phyloP scores from a whole-genome alignment of 805 yeast species.

The Barnettozyma sp. region DNA sequence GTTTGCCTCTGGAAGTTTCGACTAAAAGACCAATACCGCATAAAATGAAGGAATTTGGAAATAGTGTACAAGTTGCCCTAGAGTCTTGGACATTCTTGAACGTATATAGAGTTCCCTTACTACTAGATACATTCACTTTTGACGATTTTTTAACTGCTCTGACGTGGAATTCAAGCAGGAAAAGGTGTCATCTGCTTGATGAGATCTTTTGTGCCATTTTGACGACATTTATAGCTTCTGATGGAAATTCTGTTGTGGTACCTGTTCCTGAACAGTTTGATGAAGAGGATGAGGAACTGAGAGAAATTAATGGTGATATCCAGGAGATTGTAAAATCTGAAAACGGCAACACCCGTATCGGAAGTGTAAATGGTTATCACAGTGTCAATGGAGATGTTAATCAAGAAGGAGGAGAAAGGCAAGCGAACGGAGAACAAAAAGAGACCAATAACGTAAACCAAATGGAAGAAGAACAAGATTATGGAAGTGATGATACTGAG shows the following conservation, averaged over 20 bases:
- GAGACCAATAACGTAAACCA: neutral
- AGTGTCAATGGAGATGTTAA: no score
- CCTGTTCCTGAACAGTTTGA: conserved; percentile 23
- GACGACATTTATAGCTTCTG: conserved; percentile 44
- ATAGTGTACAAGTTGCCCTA: conserved; percentile 36
- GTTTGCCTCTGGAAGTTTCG: conserved; percentile 15
- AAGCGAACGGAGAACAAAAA: no score
- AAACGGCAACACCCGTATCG: conserved; percentile 20
- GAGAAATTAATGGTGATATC: conserved; percentile 4
- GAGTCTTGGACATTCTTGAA: conserved; percentile 75
- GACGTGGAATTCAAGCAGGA: conserved; percentile 39
- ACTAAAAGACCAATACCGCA: conserved; percentile 19
- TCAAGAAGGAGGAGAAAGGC: conserved; percentile 16
- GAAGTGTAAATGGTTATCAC: no score
- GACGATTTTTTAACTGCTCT: conserved; percentile 60
- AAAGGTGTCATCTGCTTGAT: conserved; percentile 47
- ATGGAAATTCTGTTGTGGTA: conserved; percentile 31
- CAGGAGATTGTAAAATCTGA: conserved; percentile 11
- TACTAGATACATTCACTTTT: conserved; percentile 68
- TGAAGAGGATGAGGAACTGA: conserved; percentile 19
- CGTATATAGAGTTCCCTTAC: conserved; percentile 55
- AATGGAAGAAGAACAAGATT: neutral
- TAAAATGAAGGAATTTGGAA: conserved; percentile 13
- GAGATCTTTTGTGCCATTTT: conserved; percentile 66
- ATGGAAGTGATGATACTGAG: conserved; percentile 20